Conservation (phyloP, 179 eudicot genomes). For the Sideroxylon spinosum region DNA sequence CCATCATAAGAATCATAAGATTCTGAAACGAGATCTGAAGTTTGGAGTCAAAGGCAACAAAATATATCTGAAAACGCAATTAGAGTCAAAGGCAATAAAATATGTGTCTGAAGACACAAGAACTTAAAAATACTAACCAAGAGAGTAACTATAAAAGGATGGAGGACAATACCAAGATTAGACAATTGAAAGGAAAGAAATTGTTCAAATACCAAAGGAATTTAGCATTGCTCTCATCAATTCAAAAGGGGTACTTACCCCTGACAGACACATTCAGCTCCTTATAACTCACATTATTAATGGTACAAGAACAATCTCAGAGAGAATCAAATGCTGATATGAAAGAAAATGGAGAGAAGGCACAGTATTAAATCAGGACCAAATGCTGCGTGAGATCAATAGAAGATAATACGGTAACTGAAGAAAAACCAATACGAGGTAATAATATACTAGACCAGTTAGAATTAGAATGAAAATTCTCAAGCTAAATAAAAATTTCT, state of each 20-base stretch:
- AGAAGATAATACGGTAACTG: background rate
- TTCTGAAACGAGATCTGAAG: background rate
- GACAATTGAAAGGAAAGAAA: background rate
- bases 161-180: background rate
- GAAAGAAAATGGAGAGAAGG: background rate
- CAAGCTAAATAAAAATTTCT: background rate
- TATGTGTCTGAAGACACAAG: background rate
- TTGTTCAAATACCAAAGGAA: background rate
- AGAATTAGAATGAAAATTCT: background rate
- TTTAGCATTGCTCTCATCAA: background rate
- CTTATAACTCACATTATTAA: no score
- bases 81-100: background rate
- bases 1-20: constrained; percentile 3
- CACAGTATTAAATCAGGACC: background rate
- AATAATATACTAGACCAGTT: background rate
- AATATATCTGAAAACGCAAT: no score
- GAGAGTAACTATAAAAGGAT: background rate
- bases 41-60: background rate
- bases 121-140: background rate
- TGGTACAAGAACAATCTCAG: background rate
- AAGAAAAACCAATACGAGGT: background rate
- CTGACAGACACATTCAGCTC: background rate
- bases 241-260: no score
- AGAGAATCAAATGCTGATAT: background rate
- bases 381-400: background rate